Evolutionary conservation across 306 rosid genomes (phyloP).

Genomic region (Medicago ruthenica): DNA sequence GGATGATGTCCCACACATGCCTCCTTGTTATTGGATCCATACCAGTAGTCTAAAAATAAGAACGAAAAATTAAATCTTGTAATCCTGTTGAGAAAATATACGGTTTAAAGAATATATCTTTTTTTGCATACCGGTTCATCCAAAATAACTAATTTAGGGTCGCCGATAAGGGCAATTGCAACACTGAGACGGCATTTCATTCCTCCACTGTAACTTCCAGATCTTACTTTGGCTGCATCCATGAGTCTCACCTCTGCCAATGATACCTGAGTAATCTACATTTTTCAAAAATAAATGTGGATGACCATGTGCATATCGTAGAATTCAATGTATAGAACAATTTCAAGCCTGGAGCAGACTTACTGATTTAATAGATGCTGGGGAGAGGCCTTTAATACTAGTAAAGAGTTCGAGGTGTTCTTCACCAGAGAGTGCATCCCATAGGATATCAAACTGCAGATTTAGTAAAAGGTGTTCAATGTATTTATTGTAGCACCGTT

Average conservation of each 20-base stretch:
- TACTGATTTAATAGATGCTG: slow-evolving; percentile 68
- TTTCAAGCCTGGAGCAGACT: slow-evolving; percentile 40
- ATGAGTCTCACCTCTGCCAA: slow-evolving; percentile 79
- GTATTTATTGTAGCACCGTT: neutral
- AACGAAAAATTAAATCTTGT: too few species aligned
- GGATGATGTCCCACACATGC: too few species aligned
- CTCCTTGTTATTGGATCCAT: too few species aligned
- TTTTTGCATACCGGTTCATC: too few species aligned
- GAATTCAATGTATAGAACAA: slow-evolving; percentile 22
- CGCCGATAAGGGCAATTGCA: slow-evolving; percentile 89
- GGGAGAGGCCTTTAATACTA: slow-evolving; percentile 75
- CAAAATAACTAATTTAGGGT: too few species aligned
- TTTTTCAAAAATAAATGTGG: slow-evolving; percentile 41
- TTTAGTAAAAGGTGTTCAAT: slow-evolving; percentile 12
- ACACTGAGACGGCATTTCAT: slow-evolving; percentile 94
- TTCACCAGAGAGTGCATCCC: slow-evolving; percentile 83
- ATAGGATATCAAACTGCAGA: slow-evolving; percentile 83
- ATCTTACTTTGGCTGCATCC: slow-evolving; percentile 72
- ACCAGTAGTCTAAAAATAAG: too few species aligned
- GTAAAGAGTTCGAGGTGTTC: slow-evolving; percentile 91
- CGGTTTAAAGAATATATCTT: too few species aligned
- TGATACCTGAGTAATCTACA: slow-evolving; percentile 63
- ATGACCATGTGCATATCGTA: neutral
- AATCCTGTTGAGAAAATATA: too few species aligned
- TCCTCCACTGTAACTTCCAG: slow-evolving; percentile 94